Percentiles rank a stretch among this genome's conserved stretches.
Evolutionary conservation across 768 basidiomycete genomes (phyloP).

Genomic region (Amanita phalloides): DNA sequence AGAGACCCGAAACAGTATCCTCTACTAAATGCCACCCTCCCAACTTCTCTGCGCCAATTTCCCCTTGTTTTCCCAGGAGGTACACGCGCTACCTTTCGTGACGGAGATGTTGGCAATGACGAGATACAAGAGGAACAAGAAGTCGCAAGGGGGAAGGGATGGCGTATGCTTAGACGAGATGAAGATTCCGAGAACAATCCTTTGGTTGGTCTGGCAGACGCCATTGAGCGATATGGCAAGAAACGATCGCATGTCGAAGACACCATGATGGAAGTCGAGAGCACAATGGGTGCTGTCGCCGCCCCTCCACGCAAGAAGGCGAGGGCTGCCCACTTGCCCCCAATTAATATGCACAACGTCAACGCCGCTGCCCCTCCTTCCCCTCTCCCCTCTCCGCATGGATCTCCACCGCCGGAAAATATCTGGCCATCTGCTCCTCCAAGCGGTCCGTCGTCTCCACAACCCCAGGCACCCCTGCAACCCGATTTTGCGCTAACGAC

Average conservation of each 20-base stretch:
- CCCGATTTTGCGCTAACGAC: conserved; percentile 77
- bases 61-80: conserved; percentile 77
- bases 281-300: conserved; percentile 32
- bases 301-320: conserved; percentile 71
- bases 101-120: conserved; percentile 51
- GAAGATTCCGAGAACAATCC: conserved; percentile 37
- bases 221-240: conserved; percentile 81
- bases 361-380: conserved; percentile 75
- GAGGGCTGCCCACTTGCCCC: conserved; percentile 46
- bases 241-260: conserved; percentile 62
- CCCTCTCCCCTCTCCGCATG: conserved; percentile 77
- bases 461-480: conserved; percentile 62
- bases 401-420: conserved; percentile 65
- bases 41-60: conserved; percentile 61
- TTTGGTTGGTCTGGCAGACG: conserved; percentile 62
- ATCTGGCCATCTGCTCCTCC: conserved; percentile 79
- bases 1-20: conserved; percentile 78
- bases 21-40: conserved; percentile 64
- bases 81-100: conserved; percentile 68
- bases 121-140: conserved; percentile 69
- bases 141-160: conserved; percentile 53
- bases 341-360: conserved; percentile 53
- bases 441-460: conserved; percentile 65
- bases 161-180: conserved; percentile 67
- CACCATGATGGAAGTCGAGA: conserved; percentile 39